These are phyloP conservation scores for Entoloma clypeatum DNA, from an alignment of 1,284 basidiomycete genomes.

Conservation along the genomic window DNA sequence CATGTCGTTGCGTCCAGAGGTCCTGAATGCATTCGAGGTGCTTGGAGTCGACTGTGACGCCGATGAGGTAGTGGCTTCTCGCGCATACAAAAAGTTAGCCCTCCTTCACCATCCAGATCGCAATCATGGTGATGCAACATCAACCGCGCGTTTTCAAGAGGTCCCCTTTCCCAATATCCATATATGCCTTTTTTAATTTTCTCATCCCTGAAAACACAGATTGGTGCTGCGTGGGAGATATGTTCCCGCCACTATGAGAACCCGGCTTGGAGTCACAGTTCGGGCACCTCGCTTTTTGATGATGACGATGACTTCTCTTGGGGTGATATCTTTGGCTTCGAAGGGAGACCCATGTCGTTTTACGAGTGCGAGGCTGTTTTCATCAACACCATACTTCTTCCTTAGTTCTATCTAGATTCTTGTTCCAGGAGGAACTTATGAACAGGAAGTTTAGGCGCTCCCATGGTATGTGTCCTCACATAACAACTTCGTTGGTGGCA, in stretches of 20 bases:
- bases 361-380: too few species aligned
- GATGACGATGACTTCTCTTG: slow-evolving; percentile 10
- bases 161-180: slow-evolving; percentile 14
- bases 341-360: too few species aligned
- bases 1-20: slow-evolving; percentile 26
- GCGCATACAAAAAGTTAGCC: slow-evolving; percentile 32
- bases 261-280: slow-evolving; percentile 26
- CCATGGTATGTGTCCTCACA: too few species aligned
- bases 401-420: too few species aligned
- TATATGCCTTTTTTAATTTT: slow-evolving; percentile 3
- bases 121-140: slow-evolving; percentile 25
- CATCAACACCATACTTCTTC: too few species aligned
- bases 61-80: slow-evolving; percentile 24
- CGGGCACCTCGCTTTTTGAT: slow-evolving; percentile 7
- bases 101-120: slow-evolving; percentile 33
- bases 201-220: slow-evolving; percentile 19
- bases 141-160: slow-evolving; percentile 32
- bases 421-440: too few species aligned
- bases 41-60: slow-evolving; percentile 27
- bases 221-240: slow-evolving; percentile 33
- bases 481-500: slow-evolving; percentile 1
- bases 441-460: too few species aligned
- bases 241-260: slow-evolving; percentile 33
- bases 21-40: slow-evolving; percentile 27
- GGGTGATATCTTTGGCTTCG: slow-evolving; percentile 17